Conservation (phyloP, 2,329 filamentous ascomycete genomes). For the Botryotinia calthae region DNA sequence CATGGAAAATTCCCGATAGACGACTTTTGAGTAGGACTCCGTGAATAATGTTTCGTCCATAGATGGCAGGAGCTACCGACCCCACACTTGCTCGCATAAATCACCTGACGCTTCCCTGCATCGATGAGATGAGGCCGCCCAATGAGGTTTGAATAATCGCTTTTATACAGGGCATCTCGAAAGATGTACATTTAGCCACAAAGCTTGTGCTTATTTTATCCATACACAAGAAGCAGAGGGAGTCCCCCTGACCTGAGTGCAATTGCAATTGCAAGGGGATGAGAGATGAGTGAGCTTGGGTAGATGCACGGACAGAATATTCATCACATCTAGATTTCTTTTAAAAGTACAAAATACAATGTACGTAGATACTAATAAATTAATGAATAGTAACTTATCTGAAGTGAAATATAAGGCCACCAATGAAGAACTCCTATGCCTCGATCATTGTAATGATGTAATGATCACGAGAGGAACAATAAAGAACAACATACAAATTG, state of each 20-base stretch:
- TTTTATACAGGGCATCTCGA: background rate
- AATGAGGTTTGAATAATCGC: background rate
- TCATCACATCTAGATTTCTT: background rate
- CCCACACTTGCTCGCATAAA: background rate
- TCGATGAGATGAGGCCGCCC: background rate
- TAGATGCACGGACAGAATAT: background rate
- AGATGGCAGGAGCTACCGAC: constrained; percentile 14
- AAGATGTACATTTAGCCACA: background rate
- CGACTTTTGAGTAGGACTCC: background rate
- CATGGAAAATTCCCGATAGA: background rate
- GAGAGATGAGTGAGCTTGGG: background rate
- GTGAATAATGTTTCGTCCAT: background rate
- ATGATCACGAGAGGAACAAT: background rate
- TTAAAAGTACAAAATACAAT: background rate
- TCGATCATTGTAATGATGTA: background rate
- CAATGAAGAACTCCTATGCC: background rate
- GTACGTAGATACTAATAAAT: too few species aligned
- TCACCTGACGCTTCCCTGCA: background rate
- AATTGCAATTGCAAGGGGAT: background rate
- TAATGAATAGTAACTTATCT: background rate
- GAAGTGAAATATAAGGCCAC: background rate
- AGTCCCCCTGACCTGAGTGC: background rate
- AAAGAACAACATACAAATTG: background rate
- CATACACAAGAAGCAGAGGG: background rate
- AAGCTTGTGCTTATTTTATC: background rate